Evolutionary conservation across 2,329 filamentous ascomycete species (phyloP).

Genomic region (Botrytis fabae): DNA sequence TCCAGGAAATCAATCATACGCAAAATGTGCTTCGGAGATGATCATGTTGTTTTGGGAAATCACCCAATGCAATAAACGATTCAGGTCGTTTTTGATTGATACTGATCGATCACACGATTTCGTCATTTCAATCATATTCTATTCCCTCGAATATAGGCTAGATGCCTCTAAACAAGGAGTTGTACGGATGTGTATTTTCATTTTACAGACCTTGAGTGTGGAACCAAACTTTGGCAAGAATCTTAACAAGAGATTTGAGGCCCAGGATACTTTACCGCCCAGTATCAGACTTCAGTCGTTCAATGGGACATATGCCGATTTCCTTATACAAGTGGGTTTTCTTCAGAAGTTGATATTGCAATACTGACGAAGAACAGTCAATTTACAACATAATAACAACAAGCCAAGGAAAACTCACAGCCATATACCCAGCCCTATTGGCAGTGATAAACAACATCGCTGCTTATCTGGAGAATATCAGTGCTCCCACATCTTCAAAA

Average conservation of each 20-base stretch:
- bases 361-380: constrained; percentile 56
- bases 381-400: constrained; percentile 89
- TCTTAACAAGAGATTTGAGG: constrained; percentile 84
- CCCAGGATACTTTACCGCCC: constrained; percentile 80
- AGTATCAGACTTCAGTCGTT: constrained; percentile 83
- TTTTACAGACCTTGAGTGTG: constrained; percentile 91
- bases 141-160: constrained; percentile 84
- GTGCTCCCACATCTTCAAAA: constrained; percentile 72
- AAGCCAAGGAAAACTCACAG: constrained; percentile 85
- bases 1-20: constrained; percentile 73
- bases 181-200: constrained; percentile 95
- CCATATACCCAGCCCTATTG: constrained; percentile 87
- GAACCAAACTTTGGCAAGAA: constrained; percentile 88
- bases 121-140: constrained; percentile 85
- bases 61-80: constrained; percentile 95
- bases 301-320: constrained; percentile 88
- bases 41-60: constrained; percentile 98
- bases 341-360: neutral
- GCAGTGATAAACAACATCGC: constrained; percentile 93
- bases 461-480: constrained; percentile 77
- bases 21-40: constrained; percentile 91
- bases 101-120: constrained; percentile 93
- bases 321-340: constrained; percentile 76
- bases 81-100: constrained; percentile 94
- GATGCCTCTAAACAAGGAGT: constrained; percentile 88